Evolutionary conservation across 306 rosid genomes (phyloP).

Genomic region (Phaseolus lunatus): DNA sequence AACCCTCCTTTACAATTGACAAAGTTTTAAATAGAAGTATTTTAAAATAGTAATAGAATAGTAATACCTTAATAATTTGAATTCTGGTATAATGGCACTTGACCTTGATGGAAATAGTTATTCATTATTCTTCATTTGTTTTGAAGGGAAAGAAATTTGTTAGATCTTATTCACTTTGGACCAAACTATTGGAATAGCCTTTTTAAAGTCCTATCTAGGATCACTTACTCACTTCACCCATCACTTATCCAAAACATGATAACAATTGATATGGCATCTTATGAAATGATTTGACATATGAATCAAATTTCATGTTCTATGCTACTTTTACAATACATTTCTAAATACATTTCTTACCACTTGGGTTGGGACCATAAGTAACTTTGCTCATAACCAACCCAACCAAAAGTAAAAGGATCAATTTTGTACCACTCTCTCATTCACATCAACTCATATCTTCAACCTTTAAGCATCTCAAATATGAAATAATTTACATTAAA

Average conservation of each 20-base stretch:
- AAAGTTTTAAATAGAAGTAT: no score
- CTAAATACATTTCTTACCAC: background rate
- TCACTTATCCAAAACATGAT: background rate
- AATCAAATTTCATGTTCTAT: background rate
- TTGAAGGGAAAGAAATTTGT: background rate
- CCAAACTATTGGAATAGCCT: background rate
- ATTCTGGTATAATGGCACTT: no score
- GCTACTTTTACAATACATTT: background rate
- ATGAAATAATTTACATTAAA: no score
- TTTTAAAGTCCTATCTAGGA: background rate
- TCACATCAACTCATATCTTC: background rate
- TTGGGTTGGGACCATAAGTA: background rate
- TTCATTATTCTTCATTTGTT: background rate
- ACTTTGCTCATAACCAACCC: background rate
- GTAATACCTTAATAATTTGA: no score
- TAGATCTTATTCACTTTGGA: background rate
- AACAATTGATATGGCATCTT: background rate
- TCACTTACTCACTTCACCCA: constrained; percentile 4
- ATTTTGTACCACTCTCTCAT: background rate
- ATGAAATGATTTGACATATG: background rate
- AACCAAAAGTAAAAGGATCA: background rate
- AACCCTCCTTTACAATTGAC: no score
- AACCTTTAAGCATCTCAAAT: no score
- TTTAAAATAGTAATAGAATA: no score
- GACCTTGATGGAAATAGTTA: no score